phyloP scores from a whole-genome alignment of 1,284 basidiomycete species.

The Sporisorium graminicola region DNA sequence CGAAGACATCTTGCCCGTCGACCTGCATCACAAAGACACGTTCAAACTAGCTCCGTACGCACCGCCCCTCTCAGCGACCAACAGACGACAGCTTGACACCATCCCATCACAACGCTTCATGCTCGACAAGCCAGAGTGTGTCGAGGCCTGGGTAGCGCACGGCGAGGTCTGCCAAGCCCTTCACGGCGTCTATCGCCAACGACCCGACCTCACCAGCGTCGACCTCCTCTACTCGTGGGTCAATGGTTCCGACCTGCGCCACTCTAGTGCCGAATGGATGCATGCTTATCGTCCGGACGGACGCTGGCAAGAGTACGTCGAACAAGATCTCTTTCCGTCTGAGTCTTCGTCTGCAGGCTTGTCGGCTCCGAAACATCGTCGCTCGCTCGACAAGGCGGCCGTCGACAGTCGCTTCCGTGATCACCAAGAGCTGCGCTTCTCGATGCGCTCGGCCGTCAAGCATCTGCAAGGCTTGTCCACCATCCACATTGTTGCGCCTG shows the following conservation, averaged over 20 bases:
- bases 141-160: conserved; percentile 35
- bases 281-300: conserved; percentile 33
- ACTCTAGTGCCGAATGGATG: conserved; percentile 37
- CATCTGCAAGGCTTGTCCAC: conserved; percentile 41
- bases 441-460: conserved; percentile 39
- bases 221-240: conserved; percentile 52
- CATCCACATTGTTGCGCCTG: conserved; percentile 55
- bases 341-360: neutral
- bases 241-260: conserved; percentile 53
- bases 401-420: conserved; percentile 51
- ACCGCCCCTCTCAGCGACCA: conserved; percentile 15
- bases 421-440: conserved; percentile 53
- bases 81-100: conserved; percentile 25
- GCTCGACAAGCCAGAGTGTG: conserved; percentile 22
- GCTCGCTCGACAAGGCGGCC: neutral
- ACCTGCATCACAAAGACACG: conserved; percentile 30
- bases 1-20: conserved; percentile 28
- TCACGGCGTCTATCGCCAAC: conserved; percentile 15
- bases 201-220: conserved; percentile 22
- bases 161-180: conserved; percentile 32
- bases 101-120: conserved; percentile 29
- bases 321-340: conserved; percentile 39
- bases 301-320: conserved; percentile 43
- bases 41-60: neutral
- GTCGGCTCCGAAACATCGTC: neutral